Evolutionary conservation across 2,329 filamentous ascomycete species (phyloP).

Genomic region (Ambrosiella cleistominuta): DNA sequence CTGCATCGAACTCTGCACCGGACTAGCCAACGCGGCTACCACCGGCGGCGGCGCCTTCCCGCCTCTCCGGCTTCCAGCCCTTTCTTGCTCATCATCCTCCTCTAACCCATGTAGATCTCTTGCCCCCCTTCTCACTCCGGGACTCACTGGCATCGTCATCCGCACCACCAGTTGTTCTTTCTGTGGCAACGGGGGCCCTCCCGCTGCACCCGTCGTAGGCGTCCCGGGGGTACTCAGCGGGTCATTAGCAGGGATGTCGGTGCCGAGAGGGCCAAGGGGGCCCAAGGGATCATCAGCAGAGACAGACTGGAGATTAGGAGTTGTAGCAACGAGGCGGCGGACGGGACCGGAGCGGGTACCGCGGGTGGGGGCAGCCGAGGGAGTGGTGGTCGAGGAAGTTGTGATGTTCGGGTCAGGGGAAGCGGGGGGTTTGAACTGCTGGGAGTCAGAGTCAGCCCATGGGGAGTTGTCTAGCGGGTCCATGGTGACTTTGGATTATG

Average conservation of each 20-base stretch:
- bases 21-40: slow-evolving; percentile 36
- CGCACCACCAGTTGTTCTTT: slow-evolving; percentile 48
- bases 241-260: slow-evolving; percentile 19
- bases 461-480: slow-evolving; percentile 33
- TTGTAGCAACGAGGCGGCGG: slow-evolving; percentile 53
- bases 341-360: slow-evolving; percentile 19
- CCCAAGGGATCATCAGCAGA: slow-evolving; percentile 50
- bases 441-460: slow-evolving; percentile 30
- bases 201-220: slow-evolving; percentile 18
- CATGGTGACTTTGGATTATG: slow-evolving; percentile 20
- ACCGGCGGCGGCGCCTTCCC: slow-evolving; percentile 51
- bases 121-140: slow-evolving; percentile 25
- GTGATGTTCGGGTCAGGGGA: background rate
- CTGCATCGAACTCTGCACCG: slow-evolving; percentile 34
- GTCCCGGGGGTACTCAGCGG: background rate
- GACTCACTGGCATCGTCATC: slow-evolving; percentile 32
- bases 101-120: slow-evolving; percentile 49
- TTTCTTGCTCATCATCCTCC: slow-evolving; percentile 29
- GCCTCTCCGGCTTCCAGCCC: slow-evolving; percentile 20
- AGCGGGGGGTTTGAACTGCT: slow-evolving; percentile 18
- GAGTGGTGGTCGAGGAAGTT: slow-evolving; percentile 17
- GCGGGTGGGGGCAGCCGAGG: slow-evolving; percentile 17
- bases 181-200: slow-evolving; percentile 50
- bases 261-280: slow-evolving; percentile 51
- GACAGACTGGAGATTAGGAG: slow-evolving; percentile 61